Conservation (phyloP, 106 monocot species). For the Dioscorea alata region DNA sequence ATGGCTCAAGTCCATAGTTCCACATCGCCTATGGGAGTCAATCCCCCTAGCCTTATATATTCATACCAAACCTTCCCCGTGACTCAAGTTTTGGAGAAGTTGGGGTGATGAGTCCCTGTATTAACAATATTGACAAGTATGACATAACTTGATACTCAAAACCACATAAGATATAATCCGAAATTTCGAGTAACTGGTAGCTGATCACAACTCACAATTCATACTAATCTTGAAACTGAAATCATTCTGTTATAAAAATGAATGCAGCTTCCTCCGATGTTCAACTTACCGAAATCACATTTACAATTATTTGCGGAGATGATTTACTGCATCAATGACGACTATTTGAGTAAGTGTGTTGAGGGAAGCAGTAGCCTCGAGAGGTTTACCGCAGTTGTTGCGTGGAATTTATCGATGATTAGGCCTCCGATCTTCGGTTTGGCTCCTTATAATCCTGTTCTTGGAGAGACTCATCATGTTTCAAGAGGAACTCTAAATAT, state of each 20-base stretch:
- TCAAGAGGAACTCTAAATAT: constrained; percentile 75
- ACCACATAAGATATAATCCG: too few species aligned
- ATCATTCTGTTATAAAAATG: background rate
- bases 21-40: too few species aligned
- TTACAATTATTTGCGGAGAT: constrained; percentile 87
- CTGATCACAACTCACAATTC: too few species aligned
- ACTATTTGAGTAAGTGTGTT: constrained; percentile 51
- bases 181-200: too few species aligned
- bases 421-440: constrained; percentile 65
- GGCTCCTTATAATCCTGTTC: constrained; percentile 87
- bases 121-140: too few species aligned
- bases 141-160: too few species aligned
- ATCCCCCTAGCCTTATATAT: too few species aligned
- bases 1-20: too few species aligned
- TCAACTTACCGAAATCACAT: constrained; percentile 98
- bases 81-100: too few species aligned
- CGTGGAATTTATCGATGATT: constrained; percentile 85
- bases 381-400: constrained; percentile 66
- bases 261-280: constrained; percentile 74
- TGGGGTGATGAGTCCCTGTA: too few species aligned
- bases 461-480: constrained; percentile 95
- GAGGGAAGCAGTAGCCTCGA: constrained; percentile 50
- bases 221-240: too few species aligned
- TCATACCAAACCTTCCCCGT: too few species aligned
- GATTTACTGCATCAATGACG: constrained; percentile 60